phyloP scores from a whole-genome alignment of 1,284 basidiomycete species.

The Quambalaria eucalypti region DNA sequence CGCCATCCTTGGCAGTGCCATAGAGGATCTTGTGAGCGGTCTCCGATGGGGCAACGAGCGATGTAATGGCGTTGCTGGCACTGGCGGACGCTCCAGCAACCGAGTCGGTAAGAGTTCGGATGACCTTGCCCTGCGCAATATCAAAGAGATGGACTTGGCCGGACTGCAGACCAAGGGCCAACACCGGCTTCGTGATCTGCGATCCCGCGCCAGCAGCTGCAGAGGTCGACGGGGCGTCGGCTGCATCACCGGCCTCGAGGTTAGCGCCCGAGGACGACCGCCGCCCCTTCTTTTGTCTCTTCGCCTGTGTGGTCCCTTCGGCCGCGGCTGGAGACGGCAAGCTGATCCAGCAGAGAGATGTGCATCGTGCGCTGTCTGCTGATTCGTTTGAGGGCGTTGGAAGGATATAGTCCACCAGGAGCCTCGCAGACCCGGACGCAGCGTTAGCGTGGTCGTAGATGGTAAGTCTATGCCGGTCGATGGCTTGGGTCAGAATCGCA shows the following conservation, averaged over 20 bases:
- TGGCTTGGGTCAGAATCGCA: conserved; percentile 59
- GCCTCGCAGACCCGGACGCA: conserved; percentile 55
- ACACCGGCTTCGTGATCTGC: conserved; percentile 16
- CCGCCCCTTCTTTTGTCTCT: conserved; percentile 19
- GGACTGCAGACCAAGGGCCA: conserved; percentile 33
- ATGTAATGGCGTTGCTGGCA: conserved; percentile 17
- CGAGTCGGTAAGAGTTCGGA: conserved; percentile 23
- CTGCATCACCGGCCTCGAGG: conserved; percentile 7
- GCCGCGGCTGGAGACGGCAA: conserved; percentile 1
- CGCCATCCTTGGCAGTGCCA: conserved; percentile 25
- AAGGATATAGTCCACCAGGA: conserved; percentile 51
- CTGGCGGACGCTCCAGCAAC: conserved; percentile 13
- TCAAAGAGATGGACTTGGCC: conserved; percentile 34
- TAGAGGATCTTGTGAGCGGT: conserved; percentile 12
- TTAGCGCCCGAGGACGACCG: conserved; percentile 2
- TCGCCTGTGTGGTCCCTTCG: conserved; percentile 17
- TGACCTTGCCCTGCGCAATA: conserved; percentile 27
- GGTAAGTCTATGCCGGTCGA: conserved; percentile 65
- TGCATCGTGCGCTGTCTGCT: conserved; percentile 16
- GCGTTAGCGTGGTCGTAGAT: conserved; percentile 58
- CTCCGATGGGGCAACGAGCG: conserved; percentile 13
- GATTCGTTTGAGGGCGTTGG: conserved; percentile 1
- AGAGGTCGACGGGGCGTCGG: too few relatives aligned
- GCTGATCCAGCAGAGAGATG: conserved; percentile 17
- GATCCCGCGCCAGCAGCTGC: background rate